Evolutionary conservation across 108 stramenopile species (phyloP).

Genomic region (Bacterosira constricta): DNA sequence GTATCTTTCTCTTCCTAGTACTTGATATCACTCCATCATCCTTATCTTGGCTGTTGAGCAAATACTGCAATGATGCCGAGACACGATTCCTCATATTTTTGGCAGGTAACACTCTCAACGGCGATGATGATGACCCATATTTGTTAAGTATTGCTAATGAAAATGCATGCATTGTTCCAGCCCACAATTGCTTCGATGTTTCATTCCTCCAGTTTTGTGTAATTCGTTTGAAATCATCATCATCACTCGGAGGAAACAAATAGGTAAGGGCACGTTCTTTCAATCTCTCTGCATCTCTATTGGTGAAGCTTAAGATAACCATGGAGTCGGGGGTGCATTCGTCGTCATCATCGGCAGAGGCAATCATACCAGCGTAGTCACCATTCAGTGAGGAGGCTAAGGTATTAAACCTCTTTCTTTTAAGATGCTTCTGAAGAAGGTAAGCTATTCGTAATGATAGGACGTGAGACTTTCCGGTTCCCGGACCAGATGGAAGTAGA

Average conservation of each 20-base stretch:
- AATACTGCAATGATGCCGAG: slow-evolving; percentile 20
- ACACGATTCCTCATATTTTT: slow-evolving; percentile 49
- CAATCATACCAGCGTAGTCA: neutral
- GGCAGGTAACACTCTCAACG: slow-evolving; percentile 38
- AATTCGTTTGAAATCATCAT: neutral
- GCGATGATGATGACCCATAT: slow-evolving; percentile 10
- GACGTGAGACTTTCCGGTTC: slow-evolving; percentile 59
- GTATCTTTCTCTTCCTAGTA: slow-evolving; percentile 12
- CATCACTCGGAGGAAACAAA: slow-evolving; percentile 13
- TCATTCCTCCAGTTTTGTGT: slow-evolving; percentile 22
- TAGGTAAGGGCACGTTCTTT: slow-evolving; percentile 44
- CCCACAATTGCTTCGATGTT: slow-evolving; percentile 43
- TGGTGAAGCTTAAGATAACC: slow-evolving; percentile 56
- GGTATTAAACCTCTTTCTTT: neutral
- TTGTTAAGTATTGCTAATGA: slow-evolving; percentile 37
- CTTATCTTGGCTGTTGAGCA: slow-evolving; percentile 14
- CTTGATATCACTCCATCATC: neutral
- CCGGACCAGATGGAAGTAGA: slow-evolving; percentile 55
- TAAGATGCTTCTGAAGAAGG: slow-evolving; percentile 33
- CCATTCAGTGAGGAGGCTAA: neutral
- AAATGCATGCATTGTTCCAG: slow-evolving; percentile 61
- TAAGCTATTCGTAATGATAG: slow-evolving; percentile 52
- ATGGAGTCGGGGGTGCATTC: slow-evolving; percentile 43
- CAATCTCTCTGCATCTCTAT: slow-evolving; percentile 50
- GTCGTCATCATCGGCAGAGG: neutral